These are phyloP conservation scores for Euphorbia corollata DNA, from an alignment of 441 rosid genomes.

Conservation along the genomic window DNA sequence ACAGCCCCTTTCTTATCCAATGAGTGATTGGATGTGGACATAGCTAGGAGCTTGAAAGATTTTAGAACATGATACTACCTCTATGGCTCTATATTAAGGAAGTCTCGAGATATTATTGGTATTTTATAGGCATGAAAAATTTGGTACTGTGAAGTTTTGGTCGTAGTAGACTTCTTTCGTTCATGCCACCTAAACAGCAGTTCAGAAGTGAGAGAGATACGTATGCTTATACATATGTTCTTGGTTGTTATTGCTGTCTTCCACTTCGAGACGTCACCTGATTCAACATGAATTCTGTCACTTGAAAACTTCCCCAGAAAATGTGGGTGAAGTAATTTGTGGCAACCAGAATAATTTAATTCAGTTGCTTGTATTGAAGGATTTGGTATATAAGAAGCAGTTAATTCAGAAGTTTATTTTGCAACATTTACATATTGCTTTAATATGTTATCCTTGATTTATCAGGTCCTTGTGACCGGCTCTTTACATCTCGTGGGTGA, in stretches of 20 bases:
- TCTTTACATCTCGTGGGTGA: slow-evolving; percentile 93
- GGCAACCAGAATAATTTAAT: background rate
- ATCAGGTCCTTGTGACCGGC: slow-evolving; percentile 83
- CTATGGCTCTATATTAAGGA: background rate
- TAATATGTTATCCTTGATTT: slow-evolving; percentile 5
- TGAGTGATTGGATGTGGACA: background rate
- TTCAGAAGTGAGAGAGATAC: background rate
- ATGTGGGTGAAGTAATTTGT: no score
- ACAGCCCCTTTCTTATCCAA: background rate
- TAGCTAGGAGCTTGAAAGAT: background rate
- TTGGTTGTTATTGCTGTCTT: background rate
- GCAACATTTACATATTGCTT: background rate
- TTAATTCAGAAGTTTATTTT: background rate
- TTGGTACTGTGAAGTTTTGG: background rate
- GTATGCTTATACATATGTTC: background rate
- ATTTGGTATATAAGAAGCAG: background rate
- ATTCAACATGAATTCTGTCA: background rate
- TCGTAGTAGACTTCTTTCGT: background rate
- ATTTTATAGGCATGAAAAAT: background rate
- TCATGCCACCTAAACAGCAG: background rate
- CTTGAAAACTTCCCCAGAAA: background rate
- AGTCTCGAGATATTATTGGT: background rate
- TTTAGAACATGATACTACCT: background rate
- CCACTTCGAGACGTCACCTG: background rate
- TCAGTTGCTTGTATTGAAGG: no score